These are phyloP conservation scores for Ganoderma boninense DNA, from an alignment of 1,284 basidiomycete genomes.

Conservation along the genomic window DNA sequence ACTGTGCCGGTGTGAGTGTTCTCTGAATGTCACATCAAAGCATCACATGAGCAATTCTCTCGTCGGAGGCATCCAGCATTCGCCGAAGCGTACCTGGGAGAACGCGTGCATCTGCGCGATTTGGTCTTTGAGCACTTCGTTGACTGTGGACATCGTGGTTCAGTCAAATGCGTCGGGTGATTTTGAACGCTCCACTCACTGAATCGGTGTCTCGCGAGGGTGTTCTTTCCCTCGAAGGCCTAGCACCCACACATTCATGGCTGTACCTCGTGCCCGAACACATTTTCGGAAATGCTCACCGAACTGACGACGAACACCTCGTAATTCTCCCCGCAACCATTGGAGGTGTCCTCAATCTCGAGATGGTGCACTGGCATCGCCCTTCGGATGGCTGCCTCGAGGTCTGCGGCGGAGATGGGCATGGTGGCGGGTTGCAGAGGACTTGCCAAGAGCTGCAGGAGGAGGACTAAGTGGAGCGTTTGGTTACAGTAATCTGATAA, in stretches of 20 bases:
- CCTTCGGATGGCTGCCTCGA: conserved; percentile 68
- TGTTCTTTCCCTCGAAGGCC: conserved; percentile 79
- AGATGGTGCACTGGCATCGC: conserved; percentile 70
- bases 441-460: not conserved
- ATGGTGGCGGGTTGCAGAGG: conserved; percentile 46
- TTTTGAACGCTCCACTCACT: conserved; percentile 49
- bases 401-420: conserved; percentile 62
- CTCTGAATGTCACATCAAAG: conserved; percentile 52
- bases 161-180: not conserved
- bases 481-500: conserved; percentile 39
- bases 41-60: not conserved
- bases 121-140: conserved; percentile 74
- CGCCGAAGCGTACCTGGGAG: conserved; percentile 67
- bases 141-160: conserved; percentile 56
- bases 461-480: conserved; percentile 7
- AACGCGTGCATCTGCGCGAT: conserved; percentile 86
- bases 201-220: conserved; percentile 73
- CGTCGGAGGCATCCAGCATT: not conserved
- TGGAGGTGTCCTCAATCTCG: conserved; percentile 78
- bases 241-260: conserved; percentile 37
- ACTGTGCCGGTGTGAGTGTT: conserved; percentile 79
- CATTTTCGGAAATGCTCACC: conserved; percentile 47
- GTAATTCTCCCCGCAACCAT: conserved; percentile 82
- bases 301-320: conserved; percentile 78
- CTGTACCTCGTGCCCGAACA: not conserved